Evolutionary conservation across 768 basidiomycete genomes (phyloP).

Genomic region (Naematelia aurantialba): DNA sequence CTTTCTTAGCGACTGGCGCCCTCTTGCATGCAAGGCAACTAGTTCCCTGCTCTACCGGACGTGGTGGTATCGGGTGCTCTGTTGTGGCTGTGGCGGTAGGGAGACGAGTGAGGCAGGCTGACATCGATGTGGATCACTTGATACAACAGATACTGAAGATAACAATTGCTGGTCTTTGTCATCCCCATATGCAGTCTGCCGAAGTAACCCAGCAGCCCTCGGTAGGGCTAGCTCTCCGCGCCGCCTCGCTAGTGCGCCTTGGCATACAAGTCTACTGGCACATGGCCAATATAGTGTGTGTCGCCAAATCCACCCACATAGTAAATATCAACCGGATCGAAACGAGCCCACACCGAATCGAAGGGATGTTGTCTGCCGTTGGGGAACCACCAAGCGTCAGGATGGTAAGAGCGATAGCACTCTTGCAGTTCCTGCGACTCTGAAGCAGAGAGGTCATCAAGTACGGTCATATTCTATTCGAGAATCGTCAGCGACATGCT

Average conservation of each 20-base stretch:
- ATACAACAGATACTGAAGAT: background rate
- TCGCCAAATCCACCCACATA: conserved; percentile 50
- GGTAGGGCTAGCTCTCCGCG: background rate
- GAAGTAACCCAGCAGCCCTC: background rate
- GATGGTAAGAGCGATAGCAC: conserved; percentile 41
- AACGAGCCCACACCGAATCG: conserved; percentile 37
- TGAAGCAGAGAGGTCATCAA: conserved; percentile 16
- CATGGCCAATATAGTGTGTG: conserved; percentile 45
- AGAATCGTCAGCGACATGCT: background rate
- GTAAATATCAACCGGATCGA: conserved; percentile 42
- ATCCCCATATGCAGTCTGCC: background rate
- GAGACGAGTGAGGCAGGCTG: background rate
- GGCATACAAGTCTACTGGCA: conserved; percentile 42
- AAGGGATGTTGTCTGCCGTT: conserved; percentile 13
- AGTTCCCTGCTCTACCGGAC: too few species aligned
- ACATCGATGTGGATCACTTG: background rate
- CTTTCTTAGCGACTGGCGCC: background rate
- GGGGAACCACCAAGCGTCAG: conserved; percentile 45
- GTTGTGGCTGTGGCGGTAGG: too few species aligned
- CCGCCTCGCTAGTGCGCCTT: conserved; percentile 1
- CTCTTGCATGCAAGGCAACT: too few species aligned
- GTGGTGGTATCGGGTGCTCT: too few species aligned
- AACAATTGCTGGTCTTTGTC: background rate
- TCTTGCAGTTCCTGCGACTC: conserved; percentile 18
- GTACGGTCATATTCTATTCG: conserved; percentile 42